Evolutionary conservation across 2,329 filamentous ascomycete genomes (phyloP), one percentile per base, ranked within the genome.

Genomic region (Niveomyces coronatus): DNA sequence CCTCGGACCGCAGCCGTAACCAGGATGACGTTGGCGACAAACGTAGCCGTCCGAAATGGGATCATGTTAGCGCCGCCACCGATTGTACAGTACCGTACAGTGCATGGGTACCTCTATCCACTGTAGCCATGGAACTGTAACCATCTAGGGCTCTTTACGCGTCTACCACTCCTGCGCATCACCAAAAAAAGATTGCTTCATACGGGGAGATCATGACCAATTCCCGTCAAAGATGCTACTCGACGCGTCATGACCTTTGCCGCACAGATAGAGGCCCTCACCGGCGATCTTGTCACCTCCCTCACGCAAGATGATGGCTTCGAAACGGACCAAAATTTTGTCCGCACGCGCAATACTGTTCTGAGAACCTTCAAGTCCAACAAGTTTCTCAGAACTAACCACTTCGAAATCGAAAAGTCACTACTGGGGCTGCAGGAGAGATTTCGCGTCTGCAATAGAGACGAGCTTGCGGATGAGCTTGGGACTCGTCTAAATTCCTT

Each of bases 341-440:
- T 60, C 30, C 42, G 57, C 13, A 57, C 64, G 16, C 67, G 63
- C 39, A 71, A 79, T 37, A 61, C 60, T 17, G 62, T 67, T 24
- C 49, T 78, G 20, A 68, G 67, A 20, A 65, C 53, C 32, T 54
- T 82, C 24, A 71, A 70, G 35, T 60, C 70, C 22, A 67, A 77
- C 47, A 71, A 59, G 32, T 76, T 74, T 53, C 63, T 73, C 23
- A 73, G 81, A 26, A 85, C 80, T 1, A 85, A 89, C 51, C 82
- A 85, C 47, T 88, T 88, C 52, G 77, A 83, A 31, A 74, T 88
- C 15, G 63, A 71, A 27, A 70, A 70, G 26, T 70, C 69, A 24
- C 65, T 89, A 2, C 66, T 76, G 34, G 84, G 84, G 1, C 66
- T 95, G 3, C 80, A 88, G 47, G 91, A 96, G 62, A 87, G 89